Conservation (phyloP, 1,284 basidiomycete species). For the Sporisorium iseilematis-ciliati region DNA sequence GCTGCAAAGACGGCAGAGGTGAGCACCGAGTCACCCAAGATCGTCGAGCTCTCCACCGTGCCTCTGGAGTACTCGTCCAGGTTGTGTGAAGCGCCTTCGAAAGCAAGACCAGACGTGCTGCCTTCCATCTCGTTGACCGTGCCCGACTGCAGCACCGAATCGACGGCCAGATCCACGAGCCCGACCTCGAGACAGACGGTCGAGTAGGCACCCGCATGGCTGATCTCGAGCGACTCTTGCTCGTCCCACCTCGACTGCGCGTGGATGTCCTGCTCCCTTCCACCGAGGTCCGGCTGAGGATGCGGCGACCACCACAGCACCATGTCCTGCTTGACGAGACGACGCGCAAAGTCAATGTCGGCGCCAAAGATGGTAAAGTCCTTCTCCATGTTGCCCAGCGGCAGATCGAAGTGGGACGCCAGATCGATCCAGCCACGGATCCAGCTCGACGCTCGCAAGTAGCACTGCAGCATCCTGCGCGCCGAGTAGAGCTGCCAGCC, state of each 20-base stretch:
- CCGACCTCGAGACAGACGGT: constrained; percentile 93
- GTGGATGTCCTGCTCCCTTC: constrained; percentile 86
- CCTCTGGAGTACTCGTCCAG: constrained; percentile 89
- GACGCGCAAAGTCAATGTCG: constrained; percentile 90
- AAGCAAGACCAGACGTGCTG: constrained; percentile 80
- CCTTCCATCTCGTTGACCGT: constrained; percentile 97
- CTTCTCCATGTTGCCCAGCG: constrained; percentile 87
- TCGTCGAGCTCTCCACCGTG: constrained; percentile 74
- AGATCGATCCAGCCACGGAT: constrained; percentile 83
- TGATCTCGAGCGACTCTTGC: constrained; percentile 86
- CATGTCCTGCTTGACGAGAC: constrained; percentile 86
- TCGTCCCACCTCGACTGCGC: constrained; percentile 69
- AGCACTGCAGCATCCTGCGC: constrained; percentile 83
- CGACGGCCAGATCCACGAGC: constrained; percentile 90
- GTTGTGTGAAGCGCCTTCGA: constrained; percentile 83
- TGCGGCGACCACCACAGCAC: constrained; percentile 91
- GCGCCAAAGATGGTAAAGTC: constrained; percentile 88
- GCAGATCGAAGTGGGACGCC: constrained; percentile 91
- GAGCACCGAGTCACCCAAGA: constrained; percentile 89
- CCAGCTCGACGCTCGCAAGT: constrained; percentile 83
- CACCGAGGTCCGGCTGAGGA: constrained; percentile 90
- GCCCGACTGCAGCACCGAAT: constrained; percentile 92
- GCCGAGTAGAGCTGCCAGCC: constrained; percentile 74
- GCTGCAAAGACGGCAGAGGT: constrained; percentile 88
- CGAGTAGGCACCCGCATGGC: constrained; percentile 86